Evolutionary conservation across 306 rosid species (phyloP).

Genomic region (Vigna nakashimae): DNA sequence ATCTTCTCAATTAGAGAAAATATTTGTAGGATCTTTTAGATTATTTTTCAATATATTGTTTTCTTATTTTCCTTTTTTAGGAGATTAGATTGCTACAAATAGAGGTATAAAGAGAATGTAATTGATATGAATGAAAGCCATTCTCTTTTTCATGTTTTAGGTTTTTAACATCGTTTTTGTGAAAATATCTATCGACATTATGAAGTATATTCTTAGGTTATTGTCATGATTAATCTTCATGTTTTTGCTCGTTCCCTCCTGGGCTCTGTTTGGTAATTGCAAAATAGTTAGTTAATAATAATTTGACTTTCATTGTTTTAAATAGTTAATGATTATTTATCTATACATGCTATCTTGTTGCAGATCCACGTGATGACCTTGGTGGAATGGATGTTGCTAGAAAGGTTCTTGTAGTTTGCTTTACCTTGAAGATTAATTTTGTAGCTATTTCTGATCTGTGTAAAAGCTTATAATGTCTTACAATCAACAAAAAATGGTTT

Average conservation of each 20-base stretch:
- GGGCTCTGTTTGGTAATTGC: conserved; percentile 20
- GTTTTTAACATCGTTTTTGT: no score
- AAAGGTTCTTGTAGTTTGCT: conserved; percentile 67
- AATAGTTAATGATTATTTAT: conserved; percentile 36
- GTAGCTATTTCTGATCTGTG: not conserved
- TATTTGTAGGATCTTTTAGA: no score
- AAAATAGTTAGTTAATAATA: conserved; percentile 28
- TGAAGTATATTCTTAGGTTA: conserved; percentile 9
- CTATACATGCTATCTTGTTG: conserved; percentile 41
- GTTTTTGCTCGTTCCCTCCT: conserved; percentile 6
- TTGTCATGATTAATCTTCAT: conserved; percentile 32
- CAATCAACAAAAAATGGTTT: not conserved
- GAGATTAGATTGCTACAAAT: no score
- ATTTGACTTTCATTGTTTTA: not conserved
- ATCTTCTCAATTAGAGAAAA: no score
- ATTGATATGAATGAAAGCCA: no score
- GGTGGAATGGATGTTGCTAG: conserved; percentile 98
- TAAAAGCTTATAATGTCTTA: conserved; percentile 34
- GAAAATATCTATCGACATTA: not conserved
- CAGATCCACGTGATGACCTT: conserved; percentile 99
- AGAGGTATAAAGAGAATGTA: no score
- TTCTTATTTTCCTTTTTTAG: no score
- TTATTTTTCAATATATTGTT: no score
- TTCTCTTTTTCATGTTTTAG: no score
- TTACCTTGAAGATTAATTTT: conserved; percentile 33